These are phyloP conservation scores for Mycogone perniciosa DNA, from an alignment of 2,329 filamentous ascomycete genomes.

Conservation along the genomic window DNA sequence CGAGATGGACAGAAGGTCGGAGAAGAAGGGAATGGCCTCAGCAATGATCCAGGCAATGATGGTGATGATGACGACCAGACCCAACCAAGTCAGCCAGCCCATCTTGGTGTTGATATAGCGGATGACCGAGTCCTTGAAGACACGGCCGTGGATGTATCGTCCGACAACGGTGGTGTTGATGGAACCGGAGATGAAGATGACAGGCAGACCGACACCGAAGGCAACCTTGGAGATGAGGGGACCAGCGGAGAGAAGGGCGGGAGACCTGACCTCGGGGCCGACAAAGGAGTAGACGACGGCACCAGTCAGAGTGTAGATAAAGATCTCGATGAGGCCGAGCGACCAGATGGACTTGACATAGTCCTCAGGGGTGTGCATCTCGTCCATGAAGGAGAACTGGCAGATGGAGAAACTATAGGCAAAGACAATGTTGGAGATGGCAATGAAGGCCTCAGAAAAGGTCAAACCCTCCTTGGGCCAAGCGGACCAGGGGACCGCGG, in stretches of 20 bases:
- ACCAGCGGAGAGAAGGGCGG: slow-evolving; percentile 61
- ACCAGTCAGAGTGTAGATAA: slow-evolving; percentile 61
- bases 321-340: slow-evolving; percentile 55
- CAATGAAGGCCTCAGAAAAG: slow-evolving; percentile 51
- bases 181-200: slow-evolving; percentile 68
- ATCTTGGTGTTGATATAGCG: slow-evolving; percentile 42
- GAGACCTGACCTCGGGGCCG: slow-evolving; percentile 56
- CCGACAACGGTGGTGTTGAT: slow-evolving; percentile 52
- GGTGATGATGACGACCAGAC: slow-evolving; percentile 51
- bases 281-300: slow-evolving; percentile 64
- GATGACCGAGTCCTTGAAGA: slow-evolving; percentile 37
- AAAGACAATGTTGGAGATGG: slow-evolving; percentile 63
- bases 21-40: slow-evolving; percentile 66
- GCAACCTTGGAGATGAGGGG: slow-evolving; percentile 56
- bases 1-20: slow-evolving; percentile 50
- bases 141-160: slow-evolving; percentile 40
- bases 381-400: slow-evolving; percentile 48
- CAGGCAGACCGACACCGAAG: slow-evolving; percentile 64
- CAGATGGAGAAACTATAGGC: slow-evolving; percentile 55
- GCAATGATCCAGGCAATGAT: slow-evolving; percentile 63
- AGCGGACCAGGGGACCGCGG: slow-evolving; percentile 34
- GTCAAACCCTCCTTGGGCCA: slow-evolving; percentile 40
- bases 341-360: slow-evolving; percentile 51
- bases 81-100: slow-evolving; percentile 51
- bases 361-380: slow-evolving; percentile 44